phyloP scores from a whole-genome alignment of 2,329 filamentous ascomycete species.

The Zelopaecilomyces penicillatus region DNA sequence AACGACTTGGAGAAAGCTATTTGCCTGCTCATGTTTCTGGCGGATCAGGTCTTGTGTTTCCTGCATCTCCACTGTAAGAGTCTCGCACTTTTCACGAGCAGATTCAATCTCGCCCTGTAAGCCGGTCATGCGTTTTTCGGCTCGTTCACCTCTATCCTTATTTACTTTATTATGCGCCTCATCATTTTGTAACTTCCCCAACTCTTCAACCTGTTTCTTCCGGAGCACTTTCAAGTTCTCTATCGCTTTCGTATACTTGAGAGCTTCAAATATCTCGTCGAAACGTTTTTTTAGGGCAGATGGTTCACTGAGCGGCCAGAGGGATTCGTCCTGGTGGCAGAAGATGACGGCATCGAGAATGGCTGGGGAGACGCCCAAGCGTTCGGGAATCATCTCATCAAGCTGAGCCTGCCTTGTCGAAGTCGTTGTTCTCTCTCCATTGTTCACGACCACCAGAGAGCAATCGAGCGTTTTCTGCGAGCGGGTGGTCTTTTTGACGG shows the following conservation, averaged over 20 bases:
- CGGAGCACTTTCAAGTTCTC: constrained; percentile 83
- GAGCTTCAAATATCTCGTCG: constrained; percentile 94
- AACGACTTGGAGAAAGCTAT: constrained; percentile 65
- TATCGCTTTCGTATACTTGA: constrained; percentile 95
- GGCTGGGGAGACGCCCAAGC: constrained; percentile 81
- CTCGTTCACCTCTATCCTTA: constrained; percentile 73
- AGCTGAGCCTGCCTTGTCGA: constrained; percentile 77
- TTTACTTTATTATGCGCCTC: constrained; percentile 72
- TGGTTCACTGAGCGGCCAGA: constrained; percentile 94
- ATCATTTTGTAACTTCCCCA: constrained; percentile 63
- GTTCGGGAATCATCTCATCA: constrained; percentile 73
- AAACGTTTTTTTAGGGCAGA: constrained; percentile 83
- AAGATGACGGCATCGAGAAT: constrained; percentile 95
- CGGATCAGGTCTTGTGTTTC: constrained; percentile 49
- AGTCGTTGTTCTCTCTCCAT: constrained; percentile 70
- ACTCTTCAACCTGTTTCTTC: constrained; percentile 72
- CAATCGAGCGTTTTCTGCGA: constrained; percentile 80
- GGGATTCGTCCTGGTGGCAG: constrained; percentile 94
- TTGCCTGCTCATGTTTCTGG: constrained; percentile 64
- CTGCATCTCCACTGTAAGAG: constrained; percentile 52
- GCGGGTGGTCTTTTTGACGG: constrained; percentile 70
- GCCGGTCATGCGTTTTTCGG: constrained; percentile 54
- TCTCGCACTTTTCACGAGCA: constrained; percentile 49
- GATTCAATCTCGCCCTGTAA: constrained; percentile 59
- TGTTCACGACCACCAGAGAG: constrained; percentile 63